Base-by-base conservation (phyloP, 1,284 basidiomycete genomes). In the Rhodotorula glutinis region DNA sequence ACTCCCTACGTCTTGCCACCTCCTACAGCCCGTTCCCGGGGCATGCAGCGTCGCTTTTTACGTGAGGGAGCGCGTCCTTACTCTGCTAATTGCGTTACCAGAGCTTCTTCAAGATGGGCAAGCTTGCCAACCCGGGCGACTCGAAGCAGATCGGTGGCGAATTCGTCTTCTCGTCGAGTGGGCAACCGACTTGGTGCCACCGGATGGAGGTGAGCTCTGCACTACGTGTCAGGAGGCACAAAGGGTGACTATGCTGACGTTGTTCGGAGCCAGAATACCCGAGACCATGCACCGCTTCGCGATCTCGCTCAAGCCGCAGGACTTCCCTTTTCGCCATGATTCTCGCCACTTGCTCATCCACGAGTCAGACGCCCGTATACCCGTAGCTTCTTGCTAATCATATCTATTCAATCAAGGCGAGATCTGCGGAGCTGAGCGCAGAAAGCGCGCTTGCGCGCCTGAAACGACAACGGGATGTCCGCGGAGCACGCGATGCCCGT, bases 121-220 rank as follows among this genome's bases (percentile, higher is more conserved):
- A 54, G 16, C 33, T 63, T 16, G 52, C 44, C 29, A 53, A 53
- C 0, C 29, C 63, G 4, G 70, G 70, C 10, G 70, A 72, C 56
- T 63, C 67, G 58, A 72, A 70, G 59, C 74, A 74, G 52, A 59
- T 75, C 44, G 75, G 75, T 7, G 75, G 75, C 43, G 75, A 75
- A 59, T 75, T 75, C 41, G 68, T 75, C 7, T 67, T 75, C 21
- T 61, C 44, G 4, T 54, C 8, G 19, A 49, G 47, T 21, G 62
- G 63, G 7, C 14, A 56, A 21, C 33, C 47, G 0, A 8, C 55
- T 0, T 72, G 62, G 65, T 67, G 65, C 10, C 71, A 70, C 21
- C 65, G 71, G 5, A 73, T 73, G 71, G 63, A 67, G 61, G 68
- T 66, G 53, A 19, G 65, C 27, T 3, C 47, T 23, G 3, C 4